Conservation (phyloP, 1,139 yeast species). For the Suhomyces atakaporum region DNA sequence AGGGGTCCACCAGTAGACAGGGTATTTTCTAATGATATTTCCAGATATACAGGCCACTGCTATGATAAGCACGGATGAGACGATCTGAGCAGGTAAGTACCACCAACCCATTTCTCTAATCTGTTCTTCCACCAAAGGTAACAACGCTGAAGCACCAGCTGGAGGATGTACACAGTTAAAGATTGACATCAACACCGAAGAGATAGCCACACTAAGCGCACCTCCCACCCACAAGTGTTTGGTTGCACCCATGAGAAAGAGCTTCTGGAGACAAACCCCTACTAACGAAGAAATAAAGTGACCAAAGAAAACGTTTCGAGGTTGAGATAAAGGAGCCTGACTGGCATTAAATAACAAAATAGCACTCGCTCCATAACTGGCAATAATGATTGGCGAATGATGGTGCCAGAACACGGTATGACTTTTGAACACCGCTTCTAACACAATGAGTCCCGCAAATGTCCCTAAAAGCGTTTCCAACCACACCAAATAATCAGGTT, state of each 20-base stretch:
- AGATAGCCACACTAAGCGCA: conserved; percentile 57
- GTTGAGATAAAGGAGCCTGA: conserved; percentile 66
- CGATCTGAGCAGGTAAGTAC: conserved; percentile 60
- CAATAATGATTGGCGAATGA: conserved; percentile 57
- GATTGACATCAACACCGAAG: conserved; percentile 60
- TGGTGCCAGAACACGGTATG: conserved; percentile 46
- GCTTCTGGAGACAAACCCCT: conserved; percentile 58
- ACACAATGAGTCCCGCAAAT: conserved; percentile 52
- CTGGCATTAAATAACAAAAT: conserved; percentile 60
- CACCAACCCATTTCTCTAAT: conserved; percentile 65
- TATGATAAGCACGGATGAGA: conserved; percentile 52
- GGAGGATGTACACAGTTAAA: conserved; percentile 70
- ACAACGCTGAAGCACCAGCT: conserved; percentile 69
- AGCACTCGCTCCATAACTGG: conserved; percentile 69
- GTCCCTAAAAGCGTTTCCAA: conserved; percentile 49
- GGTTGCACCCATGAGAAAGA: conserved; percentile 46
- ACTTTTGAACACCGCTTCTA: conserved; percentile 52
- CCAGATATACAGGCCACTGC: conserved; percentile 57
- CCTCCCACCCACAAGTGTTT: conserved; percentile 62
- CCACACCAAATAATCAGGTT: conserved; percentile 48
- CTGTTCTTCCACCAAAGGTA: conserved; percentile 54
- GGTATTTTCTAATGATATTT: conserved; percentile 57
- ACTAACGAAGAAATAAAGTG: conserved; percentile 55
- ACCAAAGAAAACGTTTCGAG: conserved; percentile 60
- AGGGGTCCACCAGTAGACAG: conserved; percentile 67